Evolutionary conservation across 2,329 filamentous ascomycete genomes (phyloP), one percentile per base, ranked within the genome.

Genomic region (Sporothrix inflata): DNA sequence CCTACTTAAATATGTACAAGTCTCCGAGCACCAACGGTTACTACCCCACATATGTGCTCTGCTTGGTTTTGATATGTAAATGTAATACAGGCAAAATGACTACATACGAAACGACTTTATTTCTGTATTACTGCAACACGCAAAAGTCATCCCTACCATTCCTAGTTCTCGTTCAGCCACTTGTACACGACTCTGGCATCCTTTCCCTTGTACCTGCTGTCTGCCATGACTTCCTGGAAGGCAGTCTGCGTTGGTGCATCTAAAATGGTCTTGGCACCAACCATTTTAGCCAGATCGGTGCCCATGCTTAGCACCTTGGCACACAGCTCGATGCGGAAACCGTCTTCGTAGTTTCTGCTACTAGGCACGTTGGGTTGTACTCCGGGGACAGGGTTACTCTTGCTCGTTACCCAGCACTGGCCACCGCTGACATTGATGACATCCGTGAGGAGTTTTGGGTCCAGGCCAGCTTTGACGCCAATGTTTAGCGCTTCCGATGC

Each of bases 361-460:
- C 63, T 67, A 4, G 63, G 63, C 4, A 67, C 63, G n/a, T 67
- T 67, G 9, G 40, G 42, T 19, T 67, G 63, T 21, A 67, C 63
- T 7, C 63, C 63, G 4, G 63, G 63, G 6, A 67, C 63, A 21
- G 63, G 63, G 14, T 67, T 67, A 42, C 63, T 67, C 42, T 67
- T 67, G 27, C 42, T 67, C 40, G 63, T 67, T 21, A 67, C 63
- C 63, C 63, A 67, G 45, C 63, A 67, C 42, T 67, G 63, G 24
- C 63, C 63, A 6, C 63, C 63, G 14, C 63, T 67, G 11, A 67
- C 63, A 30, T 67, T 67, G 4, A 67, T 67, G 24, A 67, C 63
- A 16, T 67, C 45, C 42, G 63, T 67, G 5, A 67, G 42, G 3
- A 67, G 63, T 21, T 67, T 67, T 2, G 63, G 63, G 8, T 67